Evolutionary conservation across 139 green algal genomes (phyloP), one percentile per base, ranked within the genome.

Genomic region (Chlamydomonas asymmetrica): DNA sequence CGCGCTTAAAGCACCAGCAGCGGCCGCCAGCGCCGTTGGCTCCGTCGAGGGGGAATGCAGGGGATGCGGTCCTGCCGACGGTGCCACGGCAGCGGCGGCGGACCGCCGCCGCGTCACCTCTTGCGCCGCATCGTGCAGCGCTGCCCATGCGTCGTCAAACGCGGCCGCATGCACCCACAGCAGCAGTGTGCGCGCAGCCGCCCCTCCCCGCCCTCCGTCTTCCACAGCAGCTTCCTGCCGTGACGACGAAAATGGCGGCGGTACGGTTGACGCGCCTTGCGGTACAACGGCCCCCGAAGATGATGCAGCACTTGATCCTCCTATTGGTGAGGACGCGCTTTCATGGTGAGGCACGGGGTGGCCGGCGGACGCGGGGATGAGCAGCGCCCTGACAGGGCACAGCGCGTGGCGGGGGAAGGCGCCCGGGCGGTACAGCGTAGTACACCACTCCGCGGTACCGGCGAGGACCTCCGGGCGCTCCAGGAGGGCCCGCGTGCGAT

Each of bases 131-230:
- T 57, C 4, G n/a, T 62, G 31, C 20, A 87, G 22, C 0, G 69
- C 67, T 9, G 27, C 32, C 45, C 45, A 59, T 2, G 67, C 76
- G 27, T 84, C 77, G 18, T 72, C 43, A 22, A 80, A 80, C 3
- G 80, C 80, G 13, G 77, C 62, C 0, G 76, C 73, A 66, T 87
- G 82, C 27, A 80, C 72, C 82, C 82, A 87, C 32, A 87, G 49
- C 76, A 77, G 84, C 50, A 86, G 37, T 6, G 40, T 35, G 16
- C 76, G 68, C 20, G 38, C 50, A 1, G 37, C 27, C 23, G 72
- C 66, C 76, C 76, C 76, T 37, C 76, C 67, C 41, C 67, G 45
- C 7, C 0, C 35, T 4, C 64, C 75, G 39, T 54, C 43, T 48
- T 39, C 71, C 45, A 49, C 48, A 31, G 72, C 40, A 34, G 23